Evolutionary conservation across 345 rosid genomes (phyloP), one percentile per base, ranked within the genome.

Genomic region (Brassica nigra): DNA sequence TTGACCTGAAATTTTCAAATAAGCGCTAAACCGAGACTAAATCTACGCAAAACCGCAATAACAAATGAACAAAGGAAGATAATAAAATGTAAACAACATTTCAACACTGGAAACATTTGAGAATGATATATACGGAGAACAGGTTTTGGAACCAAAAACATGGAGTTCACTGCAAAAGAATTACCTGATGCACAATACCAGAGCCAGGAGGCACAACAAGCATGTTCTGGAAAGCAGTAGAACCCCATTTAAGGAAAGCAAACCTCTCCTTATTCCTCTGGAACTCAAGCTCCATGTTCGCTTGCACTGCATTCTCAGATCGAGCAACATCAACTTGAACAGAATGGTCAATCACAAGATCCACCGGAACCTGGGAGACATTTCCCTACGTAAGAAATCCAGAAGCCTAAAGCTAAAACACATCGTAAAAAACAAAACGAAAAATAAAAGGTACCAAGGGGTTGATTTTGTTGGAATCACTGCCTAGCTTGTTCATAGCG

Each of bases 191-290:
- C 63, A 91, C 98, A 58, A 94, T 94, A 54, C 98, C 98, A 42
- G 96, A 94, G 63, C 98, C 98, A 67, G 98, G 97, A 70, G 97
- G 98, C 68, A 91, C 96, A 79, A 94, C 98, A 81, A 94, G 96
- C 98, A 94, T 92, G 82, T 92, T 94, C 73, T 88, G 78, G 58
- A 94, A 94, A 14, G 96, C 98, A 73, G 80, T 94, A 59, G 98
- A 94, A 70, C 98, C 98, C 98, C 97, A 94, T 78, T 92, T 92
- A 80, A 94, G 97, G 81, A 94, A 94, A 64, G 88, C 91, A 85
- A 94, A 94, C 85, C 98, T 88, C 83, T 94, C 98, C 73, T 87
- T 88, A 88, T 94, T 94, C 63, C 98, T 79, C 63, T 80, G 84
- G 78, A 94, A 94, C 77, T 94, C 98, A 65, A 91, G 86, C 80